Conservation (phyloP, 2,329 filamentous ascomycete genomes). For the Pseudogymnoascus sp. region DNA sequence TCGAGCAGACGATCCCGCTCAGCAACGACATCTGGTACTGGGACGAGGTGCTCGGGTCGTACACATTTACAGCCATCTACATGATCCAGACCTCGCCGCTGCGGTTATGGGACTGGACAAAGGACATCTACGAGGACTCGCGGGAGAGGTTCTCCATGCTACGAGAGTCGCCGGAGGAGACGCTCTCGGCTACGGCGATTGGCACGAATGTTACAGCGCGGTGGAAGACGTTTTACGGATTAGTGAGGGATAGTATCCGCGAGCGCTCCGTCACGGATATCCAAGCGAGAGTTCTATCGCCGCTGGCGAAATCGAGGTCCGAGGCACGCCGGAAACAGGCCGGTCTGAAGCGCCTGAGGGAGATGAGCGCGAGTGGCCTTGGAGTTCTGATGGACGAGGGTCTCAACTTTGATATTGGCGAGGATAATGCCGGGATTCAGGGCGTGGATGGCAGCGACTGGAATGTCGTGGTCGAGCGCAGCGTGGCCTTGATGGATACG, state of each 20-base stretch:
- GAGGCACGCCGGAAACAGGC: constrained; percentile 70
- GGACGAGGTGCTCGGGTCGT: constrained; percentile 78
- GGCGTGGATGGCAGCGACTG: constrained; percentile 37
- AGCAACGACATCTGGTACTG: constrained; percentile 92
- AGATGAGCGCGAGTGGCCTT: constrained; percentile 77
- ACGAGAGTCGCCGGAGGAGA: constrained; percentile 22
- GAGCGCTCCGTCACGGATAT: constrained; percentile 66
- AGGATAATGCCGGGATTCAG: constrained; percentile 41
- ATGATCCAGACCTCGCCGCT: constrained; percentile 77
- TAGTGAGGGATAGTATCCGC: constrained; percentile 67
- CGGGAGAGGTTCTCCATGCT: constrained; percentile 22
- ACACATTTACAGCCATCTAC: constrained; percentile 72
- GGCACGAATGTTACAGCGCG: constrained; percentile 37
- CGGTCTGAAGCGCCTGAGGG: constrained; percentile 61
- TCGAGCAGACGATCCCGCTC: constrained; percentile 76
- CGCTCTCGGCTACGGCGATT: constrained; percentile 19
- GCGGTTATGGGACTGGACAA: constrained; percentile 63
- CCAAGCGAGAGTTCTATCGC: constrained; percentile 65
- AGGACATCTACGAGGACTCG: constrained; percentile 57
- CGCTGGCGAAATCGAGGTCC: constrained; percentile 64
- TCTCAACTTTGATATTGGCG: constrained; percentile 56
- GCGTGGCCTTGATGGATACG: constrained; percentile 77
- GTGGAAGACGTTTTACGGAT: constrained; percentile 67
- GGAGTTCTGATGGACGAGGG: constrained; percentile 85
- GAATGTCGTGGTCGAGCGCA: constrained; percentile 72